phyloP scores from a whole-genome alignment of 441 rosid species.

The Erysimum cheiri region DNA sequence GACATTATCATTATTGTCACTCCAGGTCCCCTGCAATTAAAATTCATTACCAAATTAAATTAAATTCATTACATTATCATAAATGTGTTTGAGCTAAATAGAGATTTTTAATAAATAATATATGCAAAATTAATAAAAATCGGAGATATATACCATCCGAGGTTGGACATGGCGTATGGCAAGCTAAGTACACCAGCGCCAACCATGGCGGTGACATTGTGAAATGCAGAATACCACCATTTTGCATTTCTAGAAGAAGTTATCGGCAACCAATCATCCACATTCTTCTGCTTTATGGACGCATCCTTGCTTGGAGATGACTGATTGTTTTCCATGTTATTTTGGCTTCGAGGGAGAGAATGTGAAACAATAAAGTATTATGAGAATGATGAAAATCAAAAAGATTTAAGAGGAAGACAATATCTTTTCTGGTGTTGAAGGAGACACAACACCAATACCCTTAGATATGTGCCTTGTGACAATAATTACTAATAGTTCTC shows the following conservation, averaged over 20 bases:
- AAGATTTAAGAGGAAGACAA: not conserved
- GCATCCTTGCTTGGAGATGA: conserved; percentile 12
- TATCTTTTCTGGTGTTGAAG: not conserved
- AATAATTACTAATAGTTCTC: not conserved
- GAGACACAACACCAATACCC: not conserved
- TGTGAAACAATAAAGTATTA: not conserved
- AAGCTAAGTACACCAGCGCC: conserved; percentile 92
- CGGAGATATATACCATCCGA: conserved; percentile 62
- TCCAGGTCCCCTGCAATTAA: conserved; percentile 72
- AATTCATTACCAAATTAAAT: not conserved
- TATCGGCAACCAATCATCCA: conserved; percentile 82
- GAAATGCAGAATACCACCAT: conserved; percentile 94
- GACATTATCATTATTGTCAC: conserved; percentile 55
- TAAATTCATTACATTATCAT: too few relatives aligned
- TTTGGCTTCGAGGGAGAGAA: not conserved
- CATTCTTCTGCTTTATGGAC: conserved; percentile 41
- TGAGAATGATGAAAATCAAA: not conserved
- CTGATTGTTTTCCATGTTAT: conserved; percentile 16
- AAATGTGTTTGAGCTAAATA: not conserved
- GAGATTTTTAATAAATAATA: not conserved
- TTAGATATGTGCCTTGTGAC: not conserved
- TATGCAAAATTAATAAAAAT: not conserved
- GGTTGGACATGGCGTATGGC: conserved; percentile 82
- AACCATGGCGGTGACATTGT: conserved; percentile 94
- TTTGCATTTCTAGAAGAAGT: conserved; percentile 74